Percentiles rank a stretch among this genome's conserved stretches.
Conservation (phyloP, 31 red algal genomes). For the Bonnemaisonia californica region DNA sequence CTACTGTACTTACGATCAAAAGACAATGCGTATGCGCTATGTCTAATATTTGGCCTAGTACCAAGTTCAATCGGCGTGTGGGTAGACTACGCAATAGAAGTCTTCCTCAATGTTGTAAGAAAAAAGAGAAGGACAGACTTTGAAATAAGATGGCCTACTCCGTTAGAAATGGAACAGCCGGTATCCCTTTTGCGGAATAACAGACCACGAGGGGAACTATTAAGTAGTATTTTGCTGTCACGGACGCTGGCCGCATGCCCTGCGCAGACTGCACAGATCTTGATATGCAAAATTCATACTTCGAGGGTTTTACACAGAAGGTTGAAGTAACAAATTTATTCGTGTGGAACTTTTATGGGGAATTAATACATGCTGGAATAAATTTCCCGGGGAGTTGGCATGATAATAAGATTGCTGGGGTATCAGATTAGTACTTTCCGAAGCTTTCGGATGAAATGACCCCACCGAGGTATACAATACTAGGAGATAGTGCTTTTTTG, state of each 20-base stretch:
- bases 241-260: conserved; percentile 2
- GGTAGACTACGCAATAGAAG: background rate
- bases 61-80: background rate
- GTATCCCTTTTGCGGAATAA: no score
- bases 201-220: no score
- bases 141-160: background rate
- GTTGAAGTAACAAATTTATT: conserved; percentile 43
- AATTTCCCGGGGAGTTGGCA: conserved; percentile 35
- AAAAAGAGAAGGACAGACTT: conserved; percentile 13
- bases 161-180: no score
- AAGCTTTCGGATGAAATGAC: no score
- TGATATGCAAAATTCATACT: conserved; percentile 32
- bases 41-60: conserved; percentile 6
- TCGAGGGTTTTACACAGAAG: conserved; percentile 21
- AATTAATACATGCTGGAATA: conserved; percentile 12
- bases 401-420: no score
- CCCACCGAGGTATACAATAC: no score
- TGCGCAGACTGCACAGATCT: background rate
- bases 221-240: conserved; percentile 29
- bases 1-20: conserved; percentile 3
- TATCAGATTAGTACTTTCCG: no score
- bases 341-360: conserved; percentile 34
- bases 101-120: background rate
- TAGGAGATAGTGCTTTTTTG: no score
- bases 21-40: background rate